phyloP scores from a whole-genome alignment of 2,329 filamentous ascomycete species.

The Monosporascus sp. region DNA sequence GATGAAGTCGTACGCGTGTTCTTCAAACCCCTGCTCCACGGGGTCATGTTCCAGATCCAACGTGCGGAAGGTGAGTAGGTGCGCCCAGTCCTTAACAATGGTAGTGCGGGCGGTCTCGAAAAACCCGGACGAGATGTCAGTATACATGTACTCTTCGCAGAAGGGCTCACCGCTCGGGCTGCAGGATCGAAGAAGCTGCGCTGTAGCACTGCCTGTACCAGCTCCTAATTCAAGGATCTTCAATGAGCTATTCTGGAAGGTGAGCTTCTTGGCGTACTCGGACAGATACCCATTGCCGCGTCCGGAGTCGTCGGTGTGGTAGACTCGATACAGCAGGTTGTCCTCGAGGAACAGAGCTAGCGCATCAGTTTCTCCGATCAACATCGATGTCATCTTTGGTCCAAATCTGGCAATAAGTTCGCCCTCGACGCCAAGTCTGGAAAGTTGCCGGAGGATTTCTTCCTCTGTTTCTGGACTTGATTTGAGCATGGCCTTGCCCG shows the following conservation, averaged over 20 bases:
- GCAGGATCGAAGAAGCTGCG: not conserved
- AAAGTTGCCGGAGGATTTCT: not conserved
- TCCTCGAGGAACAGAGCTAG: not conserved
- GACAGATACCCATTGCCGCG: slow-evolving; percentile 1
- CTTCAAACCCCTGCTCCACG: not conserved
- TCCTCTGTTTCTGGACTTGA: not conserved
- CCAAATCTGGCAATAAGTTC: not conserved
- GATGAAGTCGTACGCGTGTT: not conserved
- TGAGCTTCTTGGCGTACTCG: slow-evolving; percentile 1
- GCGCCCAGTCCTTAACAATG: not conserved
- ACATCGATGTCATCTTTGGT: not conserved
- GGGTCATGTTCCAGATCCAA: not conserved
- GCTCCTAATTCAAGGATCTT: slow-evolving; percentile 1
- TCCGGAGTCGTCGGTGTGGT: not conserved
- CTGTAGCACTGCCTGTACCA: slow-evolving; percentile 1
- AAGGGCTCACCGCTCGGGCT: slow-evolving; percentile 1
- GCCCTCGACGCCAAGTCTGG: not conserved
- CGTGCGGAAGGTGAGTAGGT: slow-evolving; percentile 1
- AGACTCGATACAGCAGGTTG: not conserved
- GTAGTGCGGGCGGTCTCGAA: not conserved
- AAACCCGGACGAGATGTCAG: slow-evolving; percentile 5
- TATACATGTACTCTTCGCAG: slow-evolving; percentile 2
- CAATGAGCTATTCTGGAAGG: not conserved
- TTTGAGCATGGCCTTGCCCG: not conserved
- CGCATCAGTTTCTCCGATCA: not conserved